These are phyloP conservation scores for Hirsutella minnesotensis DNA, from an alignment of 2,329 filamentous ascomycete genomes.

Conservation along the genomic window DNA sequence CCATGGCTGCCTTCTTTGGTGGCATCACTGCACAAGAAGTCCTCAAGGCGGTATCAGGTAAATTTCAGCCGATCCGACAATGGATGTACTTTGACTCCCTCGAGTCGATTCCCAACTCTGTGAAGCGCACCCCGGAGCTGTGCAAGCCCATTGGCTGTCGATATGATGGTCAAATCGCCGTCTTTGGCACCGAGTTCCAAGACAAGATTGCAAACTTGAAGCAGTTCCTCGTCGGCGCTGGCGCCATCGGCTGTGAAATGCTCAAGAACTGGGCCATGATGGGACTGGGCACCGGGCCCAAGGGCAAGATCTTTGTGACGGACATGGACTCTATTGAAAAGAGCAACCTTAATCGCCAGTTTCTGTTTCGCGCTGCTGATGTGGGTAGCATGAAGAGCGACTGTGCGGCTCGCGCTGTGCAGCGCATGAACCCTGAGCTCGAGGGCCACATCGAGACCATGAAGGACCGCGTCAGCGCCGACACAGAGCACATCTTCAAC, in stretches of 20 bases:
- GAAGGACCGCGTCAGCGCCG: conserved; percentile 79
- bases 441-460: conserved; percentile 73
- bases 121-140: conserved; percentile 66
- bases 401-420: conserved; percentile 77
- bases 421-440: conserved; percentile 91
- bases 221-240: conserved; percentile 90
- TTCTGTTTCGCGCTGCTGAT: conserved; percentile 86
- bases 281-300: conserved; percentile 75
- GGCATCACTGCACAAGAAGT: conserved; percentile 90
- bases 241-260: conserved; percentile 98
- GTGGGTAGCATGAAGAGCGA: conserved; percentile 97
- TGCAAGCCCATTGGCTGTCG: conserved; percentile 78
- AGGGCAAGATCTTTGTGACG: conserved; percentile 83
- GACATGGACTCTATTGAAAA: conserved; percentile 99
- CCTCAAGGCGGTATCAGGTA: conserved; percentile 92
- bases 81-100: conserved; percentile 97
- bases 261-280: conserved; percentile 99
- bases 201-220: conserved; percentile 84
- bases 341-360: conserved; percentile 96
- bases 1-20: conserved; percentile 91
- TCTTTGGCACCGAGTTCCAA: conserved; percentile 88
- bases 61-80: conserved; percentile 91
- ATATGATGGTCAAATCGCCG: conserved; percentile 95
- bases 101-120: conserved; percentile 77
- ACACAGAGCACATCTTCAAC: conserved; percentile 90